Percentiles rank a stretch among this genome's conserved stretches.
These are phyloP conservation scores for Neonectria sp. DNA, from an alignment of 2,329 filamentous ascomycete species.

Conservation along the genomic window DNA sequence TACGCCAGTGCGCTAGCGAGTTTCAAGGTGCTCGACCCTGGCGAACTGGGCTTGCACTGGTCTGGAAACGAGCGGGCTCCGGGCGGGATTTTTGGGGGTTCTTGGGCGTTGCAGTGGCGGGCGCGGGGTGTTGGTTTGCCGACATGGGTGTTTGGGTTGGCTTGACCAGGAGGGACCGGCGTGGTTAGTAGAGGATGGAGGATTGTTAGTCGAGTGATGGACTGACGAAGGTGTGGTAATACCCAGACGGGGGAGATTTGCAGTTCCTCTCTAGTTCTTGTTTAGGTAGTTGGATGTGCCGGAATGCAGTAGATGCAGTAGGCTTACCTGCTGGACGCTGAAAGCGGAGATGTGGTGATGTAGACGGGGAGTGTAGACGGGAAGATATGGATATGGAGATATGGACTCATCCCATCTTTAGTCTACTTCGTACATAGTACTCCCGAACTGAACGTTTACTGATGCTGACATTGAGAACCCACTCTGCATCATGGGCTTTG, in stretches of 20 bases:
- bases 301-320: background rate
- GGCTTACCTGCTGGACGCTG: background rate
- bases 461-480: conserved; percentile 8
- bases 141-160: conserved; percentile 3
- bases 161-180: background rate
- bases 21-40: conserved; percentile 63
- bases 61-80: conserved; percentile 20
- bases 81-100: conserved; percentile 11
- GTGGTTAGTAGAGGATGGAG: background rate
- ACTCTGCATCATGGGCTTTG: conserved; percentile 19
- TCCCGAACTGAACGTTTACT: background rate
- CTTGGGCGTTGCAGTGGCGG: background rate
- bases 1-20: conserved; percentile 64
- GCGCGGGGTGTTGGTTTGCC: conserved; percentile 3
- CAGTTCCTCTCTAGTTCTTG: conserved; percentile 1
- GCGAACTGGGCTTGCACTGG: conserved; percentile 14
- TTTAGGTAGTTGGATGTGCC: conserved; percentile 3
- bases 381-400: background rate
- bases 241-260: background rate
- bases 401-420: conserved; percentile 7
- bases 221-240: background rate
- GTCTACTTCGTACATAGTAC: background rate
- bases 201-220: background rate
- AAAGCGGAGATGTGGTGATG: conserved; percentile 1
- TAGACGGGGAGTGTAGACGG: background rate